Evolutionary conservation across 768 basidiomycete species (phyloP), one percentile per base, ranked within the genome.

Genomic region (Trametopsis cervina): DNA sequence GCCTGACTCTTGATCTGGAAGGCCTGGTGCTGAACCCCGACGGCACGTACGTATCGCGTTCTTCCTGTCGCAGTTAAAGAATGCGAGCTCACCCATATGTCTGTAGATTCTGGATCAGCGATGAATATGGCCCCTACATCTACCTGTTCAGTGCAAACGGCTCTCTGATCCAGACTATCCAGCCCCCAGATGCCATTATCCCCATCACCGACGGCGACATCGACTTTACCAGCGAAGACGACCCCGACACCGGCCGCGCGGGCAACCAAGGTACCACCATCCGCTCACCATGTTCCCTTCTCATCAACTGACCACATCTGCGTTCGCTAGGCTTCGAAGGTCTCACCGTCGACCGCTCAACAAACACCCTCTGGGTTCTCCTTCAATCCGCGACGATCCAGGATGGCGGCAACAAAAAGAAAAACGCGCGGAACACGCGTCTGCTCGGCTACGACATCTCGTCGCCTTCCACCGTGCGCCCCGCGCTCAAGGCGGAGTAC

Each of bases 41-140:
- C 53, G 82, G 82, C 54, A 75, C 72, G 77, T 79, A 49, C 46
- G 75, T 63, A 2, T 2, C 24, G 7, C 37, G 26, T 2, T 38
- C 25, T 26, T 15, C 18, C 18, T 15, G 22, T 13, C n/a, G 4
- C 13, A 40, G 2, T 18, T 4, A 33, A 15, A 35, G n/a, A 20
- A 26, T 15, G 15, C 29, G 3, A n/a, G n/a, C n/a, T n/a, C n/a
- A 21, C 18, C 13, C 37, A 7, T 25, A 11, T 15, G 6, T 11
- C 4, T 13, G 25, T 39, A 80, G 78, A 0, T 80, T 72, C 62
- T 83, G 78, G 80, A 67, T 77, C 24, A 78, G 77, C 54, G 83
- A 85, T 57, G 83, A 85, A 63, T 85, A 84, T 53, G 83, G 81
- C 1, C 79, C 80, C 2, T 79, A 80, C 55, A 77, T 84, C 52